Percentiles rank a stretch among this genome's conserved stretches.
phyloP scores from a whole-genome alignment of 331 rosid species.

The Phaseolus coccineus region DNA sequence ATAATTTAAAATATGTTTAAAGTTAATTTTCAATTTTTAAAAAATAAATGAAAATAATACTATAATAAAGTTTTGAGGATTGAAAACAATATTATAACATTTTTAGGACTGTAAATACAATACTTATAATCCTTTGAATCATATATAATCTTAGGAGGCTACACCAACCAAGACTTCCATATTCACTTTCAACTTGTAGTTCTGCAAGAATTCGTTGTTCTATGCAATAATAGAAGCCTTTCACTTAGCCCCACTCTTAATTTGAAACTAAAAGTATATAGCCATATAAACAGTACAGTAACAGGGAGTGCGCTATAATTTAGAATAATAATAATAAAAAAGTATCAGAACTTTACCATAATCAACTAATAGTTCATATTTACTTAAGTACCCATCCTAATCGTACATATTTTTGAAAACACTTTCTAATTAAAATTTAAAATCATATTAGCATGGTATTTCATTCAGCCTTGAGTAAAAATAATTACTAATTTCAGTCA shows the following conservation, averaged over 20 bases:
- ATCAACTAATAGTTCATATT: background rate
- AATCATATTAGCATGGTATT: background rate
- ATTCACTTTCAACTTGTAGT: too few relatives aligned
- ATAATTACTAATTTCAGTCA: background rate
- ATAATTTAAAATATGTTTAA: too few relatives aligned
- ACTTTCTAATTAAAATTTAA: background rate
- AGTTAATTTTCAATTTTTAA: too few relatives aligned
- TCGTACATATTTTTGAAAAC: conserved; percentile 17
- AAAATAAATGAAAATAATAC: too few relatives aligned
- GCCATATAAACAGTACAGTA: conserved; percentile 16
- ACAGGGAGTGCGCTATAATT: background rate
- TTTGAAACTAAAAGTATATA: conserved; percentile 4
- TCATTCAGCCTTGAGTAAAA: conserved; percentile 5
- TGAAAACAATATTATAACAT: too few relatives aligned
- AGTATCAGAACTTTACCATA: conserved; percentile 19
- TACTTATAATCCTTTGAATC: too few relatives aligned
- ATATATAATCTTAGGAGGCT: too few relatives aligned
- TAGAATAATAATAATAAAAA: background rate
- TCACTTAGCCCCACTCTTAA: conserved; percentile 11
- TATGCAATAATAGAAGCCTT: background rate
- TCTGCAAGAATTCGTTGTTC: too few relatives aligned
- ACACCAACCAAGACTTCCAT: too few relatives aligned
- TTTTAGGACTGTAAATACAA: too few relatives aligned
- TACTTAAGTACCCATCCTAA: conserved; percentile 8
- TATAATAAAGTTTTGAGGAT: too few relatives aligned